These are phyloP conservation scores for Aspergillus transmontanensis DNA, from an alignment of 2,329 filamentous ascomycete genomes.

Conservation along the genomic window DNA sequence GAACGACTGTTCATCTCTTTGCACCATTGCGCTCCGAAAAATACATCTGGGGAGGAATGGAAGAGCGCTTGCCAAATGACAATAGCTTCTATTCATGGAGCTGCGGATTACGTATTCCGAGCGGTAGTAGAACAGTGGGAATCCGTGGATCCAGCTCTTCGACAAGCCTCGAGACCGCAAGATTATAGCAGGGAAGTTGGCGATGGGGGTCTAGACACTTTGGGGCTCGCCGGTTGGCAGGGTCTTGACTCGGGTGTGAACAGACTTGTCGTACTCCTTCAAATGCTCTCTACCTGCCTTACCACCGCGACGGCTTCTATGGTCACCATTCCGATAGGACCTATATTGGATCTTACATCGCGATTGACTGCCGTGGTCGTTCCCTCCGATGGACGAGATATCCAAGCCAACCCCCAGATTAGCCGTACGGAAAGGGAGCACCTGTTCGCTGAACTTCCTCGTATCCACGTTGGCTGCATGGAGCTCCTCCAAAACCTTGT, in stretches of 20 bases:
- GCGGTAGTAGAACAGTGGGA: conserved; percentile 82
- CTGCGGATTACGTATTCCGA: conserved; percentile 76
- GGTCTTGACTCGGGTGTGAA: conserved; percentile 75
- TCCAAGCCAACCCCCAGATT: conserved; percentile 72
- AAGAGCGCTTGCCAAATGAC: conserved; percentile 63
- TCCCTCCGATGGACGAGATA: conserved; percentile 48
- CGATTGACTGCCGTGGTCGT: conserved; percentile 69
- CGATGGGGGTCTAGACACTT: conserved; percentile 43
- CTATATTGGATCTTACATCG: conserved; percentile 68
- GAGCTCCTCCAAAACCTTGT: conserved; percentile 61
- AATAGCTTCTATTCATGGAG: conserved; percentile 67
- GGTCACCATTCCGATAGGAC: conserved; percentile 68
- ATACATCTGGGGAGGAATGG: conserved; percentile 78
- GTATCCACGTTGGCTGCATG: conserved; percentile 73
- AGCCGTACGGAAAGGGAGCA: conserved; percentile 79
- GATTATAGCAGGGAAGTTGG: conserved; percentile 38
- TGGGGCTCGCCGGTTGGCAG: conserved; percentile 68
- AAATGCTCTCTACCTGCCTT: conserved; percentile 66
- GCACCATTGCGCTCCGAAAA: conserved; percentile 80
- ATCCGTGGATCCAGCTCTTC: conserved; percentile 55
- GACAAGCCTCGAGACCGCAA: conserved; percentile 35
- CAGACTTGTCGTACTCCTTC: conserved; percentile 67
- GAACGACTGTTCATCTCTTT: conserved; percentile 70
- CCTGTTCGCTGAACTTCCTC: conserved; percentile 72
- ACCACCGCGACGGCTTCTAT: conserved; percentile 64